A percentile compares a stretch with the other conserved stretches of the same genome.
phyloP scores from a whole-genome alignment of 2,329 filamentous ascomycete species.

The Seiridium cupressi region DNA sequence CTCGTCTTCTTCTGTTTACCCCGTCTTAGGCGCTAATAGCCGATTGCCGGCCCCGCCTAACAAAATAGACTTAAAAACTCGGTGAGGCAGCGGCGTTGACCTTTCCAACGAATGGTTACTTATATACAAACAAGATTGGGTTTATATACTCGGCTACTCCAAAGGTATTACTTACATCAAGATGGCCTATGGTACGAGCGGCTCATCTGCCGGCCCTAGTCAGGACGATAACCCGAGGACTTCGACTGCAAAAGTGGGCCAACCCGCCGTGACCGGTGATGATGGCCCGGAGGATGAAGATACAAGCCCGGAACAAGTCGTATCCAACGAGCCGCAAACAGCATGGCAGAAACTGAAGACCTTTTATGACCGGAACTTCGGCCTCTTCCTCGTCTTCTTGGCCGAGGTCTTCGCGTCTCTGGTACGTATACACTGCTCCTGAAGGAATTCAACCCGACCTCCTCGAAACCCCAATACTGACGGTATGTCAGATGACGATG shows the following conservation, averaged over 20 bases:
- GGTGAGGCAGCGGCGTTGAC: neutral
- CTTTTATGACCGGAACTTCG: slow-evolving; percentile 48
- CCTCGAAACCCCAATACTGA: neutral
- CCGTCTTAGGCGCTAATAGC: neutral
- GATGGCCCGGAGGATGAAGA: neutral
- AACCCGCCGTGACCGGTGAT: neutral
- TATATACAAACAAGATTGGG: too few species aligned
- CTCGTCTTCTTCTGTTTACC: too few species aligned
- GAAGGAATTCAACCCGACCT: too few species aligned
- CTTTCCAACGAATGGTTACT: too few species aligned
- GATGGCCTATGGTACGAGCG: neutral
- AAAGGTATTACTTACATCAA: neutral
- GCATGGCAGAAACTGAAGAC: slow-evolving; percentile 13
- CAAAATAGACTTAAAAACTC: neutral
- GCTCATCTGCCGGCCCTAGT: neutral
- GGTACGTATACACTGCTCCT: slow-evolving; percentile 20
- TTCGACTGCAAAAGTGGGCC: too few species aligned
- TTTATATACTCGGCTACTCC: too few species aligned
- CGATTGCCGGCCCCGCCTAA: neutral
- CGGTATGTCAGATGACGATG: slow-evolving; percentile 34
- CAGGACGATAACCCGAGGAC: too few species aligned
- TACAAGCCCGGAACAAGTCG: neutral
- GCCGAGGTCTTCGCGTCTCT: slow-evolving; percentile 40
- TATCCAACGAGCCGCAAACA: neutral
- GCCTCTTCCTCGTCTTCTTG: slow-evolving; percentile 36